Base-by-base conservation (phyloP, 2,329 filamentous ascomycete species). In the Claviceps purpurea region DNA sequence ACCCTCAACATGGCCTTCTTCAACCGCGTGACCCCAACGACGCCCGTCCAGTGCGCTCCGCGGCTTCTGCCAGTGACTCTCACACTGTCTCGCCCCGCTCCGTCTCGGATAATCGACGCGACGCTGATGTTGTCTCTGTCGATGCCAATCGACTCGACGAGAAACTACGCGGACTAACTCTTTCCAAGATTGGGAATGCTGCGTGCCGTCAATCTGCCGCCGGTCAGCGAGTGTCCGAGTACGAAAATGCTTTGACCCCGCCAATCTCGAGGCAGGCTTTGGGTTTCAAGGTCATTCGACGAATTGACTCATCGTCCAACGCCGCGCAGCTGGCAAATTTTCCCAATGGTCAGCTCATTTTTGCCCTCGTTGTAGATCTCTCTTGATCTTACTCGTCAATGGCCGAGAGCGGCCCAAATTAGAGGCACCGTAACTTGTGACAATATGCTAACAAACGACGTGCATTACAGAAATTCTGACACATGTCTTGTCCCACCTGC, bases 401-500 rank as follows among this genome's bases (percentile, higher is more conserved):
- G 26, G 8, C 26, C 10, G 30, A 11, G 30, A 34, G 30, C 30
- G 30, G 8, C 10, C 30, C 30, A 34, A 34, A 34, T 34, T 4
- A 34, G 30, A 34, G 30, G 30, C 30, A 10, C 11, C 30, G 10
- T 34, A 34, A 34, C 30, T 24, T 7, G 16, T 46, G 3, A 14
- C 14, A 20, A 11, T 20, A 22, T 46, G 16, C 37, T 49, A 20
- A 49, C 34, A 30, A 41, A 39, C 3, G 18, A 41, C 8, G 2
- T 30, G 8, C 10, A 3, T 5, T 53, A 39, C 67, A 96, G 93
- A 98, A 75, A 84, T 97, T 53, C 69, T 97, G 67, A 95, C 88
- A 11, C 89, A 96, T 62, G 83, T 95, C 37, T 71, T 97, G 53
- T 95, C 93, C 41, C 87, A 97, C 70, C 74, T 98, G 50, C 85